Base-by-base conservation (phyloP, 768 basidiomycete genomes). In the Russula emetica region DNA sequence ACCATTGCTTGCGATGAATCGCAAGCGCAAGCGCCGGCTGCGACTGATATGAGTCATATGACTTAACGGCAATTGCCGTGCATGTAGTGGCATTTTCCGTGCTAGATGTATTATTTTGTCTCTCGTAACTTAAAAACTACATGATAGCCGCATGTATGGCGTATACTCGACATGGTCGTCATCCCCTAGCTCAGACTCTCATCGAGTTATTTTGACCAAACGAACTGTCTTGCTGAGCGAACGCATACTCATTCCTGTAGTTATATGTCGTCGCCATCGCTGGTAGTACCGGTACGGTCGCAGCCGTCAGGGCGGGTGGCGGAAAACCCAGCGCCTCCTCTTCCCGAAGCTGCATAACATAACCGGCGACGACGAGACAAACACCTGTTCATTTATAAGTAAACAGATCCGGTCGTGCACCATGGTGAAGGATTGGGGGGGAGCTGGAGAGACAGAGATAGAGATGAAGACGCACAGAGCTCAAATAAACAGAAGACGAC, bases 261-360 rank as follows among this genome's bases (percentile, higher is more conserved):
- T 65, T 65, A 13, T 61, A 65, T 28, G 66, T 65, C 36, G 66
- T 67, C 5, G 63, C 58, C 54, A 67, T 60, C 47, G 58, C 49
- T 5, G 57, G 36, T 3, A 36, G 36, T 36, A 36, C 36, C 1
- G 36, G 66, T 26, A 36, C 30, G 30, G 28, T 65, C 6, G 63
- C 63, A 11, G 57, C 40, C n/a, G 30, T 32, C 49, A 20, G 54
- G 26, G 59, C 60, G 7, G 66, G 63, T 8, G 63, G 58, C 14
- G 64, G 64, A 38, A 47, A 54, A 36, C 67, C 66, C 30, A 44
- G 58, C 26, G 55, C 69, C 61, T 76, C 73, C 71, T 86, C 82
- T 49, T 85, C 82, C 60, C 76, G 74, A 32, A 85, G 75, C 71
- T 86, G 83, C 30, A 79, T 76, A 28, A 79, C 77, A 66, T 85